phyloP scores from a whole-genome alignment of 139 green algal species.

The Picochlorum sp. region DNA sequence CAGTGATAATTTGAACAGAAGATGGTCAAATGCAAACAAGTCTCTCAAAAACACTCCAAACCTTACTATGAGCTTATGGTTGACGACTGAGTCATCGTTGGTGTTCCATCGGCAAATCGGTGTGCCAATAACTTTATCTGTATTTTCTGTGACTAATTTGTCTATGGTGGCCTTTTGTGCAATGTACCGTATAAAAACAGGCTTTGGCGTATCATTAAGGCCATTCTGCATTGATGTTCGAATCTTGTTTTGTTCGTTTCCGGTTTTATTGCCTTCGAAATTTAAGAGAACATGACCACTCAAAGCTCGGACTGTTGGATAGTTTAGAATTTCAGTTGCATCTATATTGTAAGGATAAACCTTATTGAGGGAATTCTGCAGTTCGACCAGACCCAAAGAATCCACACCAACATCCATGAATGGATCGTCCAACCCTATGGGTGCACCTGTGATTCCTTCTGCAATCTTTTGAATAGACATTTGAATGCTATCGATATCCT shows the following conservation, averaged over 20 bases:
- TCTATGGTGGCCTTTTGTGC: neutral
- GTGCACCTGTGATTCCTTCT: conserved; percentile 6
- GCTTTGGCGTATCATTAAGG: neutral
- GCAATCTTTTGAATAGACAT: conserved; percentile 14
- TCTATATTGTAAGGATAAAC: conserved; percentile 12
- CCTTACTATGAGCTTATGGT: conserved; percentile 1
- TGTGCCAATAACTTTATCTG: no score
- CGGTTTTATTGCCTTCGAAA: no score
- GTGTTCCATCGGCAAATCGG: conserved; percentile 11
- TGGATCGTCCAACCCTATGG: conserved; percentile 26
- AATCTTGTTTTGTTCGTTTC: no score
- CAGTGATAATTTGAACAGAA: conserved; percentile 41
- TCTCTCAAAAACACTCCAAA: conserved; percentile 51
- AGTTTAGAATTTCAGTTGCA: conserved; percentile 43
- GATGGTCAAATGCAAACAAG: conserved; percentile 53
- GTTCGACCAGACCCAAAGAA: conserved; percentile 26
- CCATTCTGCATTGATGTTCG: neutral
- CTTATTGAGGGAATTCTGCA: conserved; percentile 14
- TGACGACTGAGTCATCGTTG: neutral
- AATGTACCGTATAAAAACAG: neutral
- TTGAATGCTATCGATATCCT: neutral
- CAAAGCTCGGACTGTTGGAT: conserved; percentile 23
- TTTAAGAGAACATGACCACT: no score
- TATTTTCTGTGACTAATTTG: no score
- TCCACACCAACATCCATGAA: conserved; percentile 31